Conservation (phyloP, 2,329 filamentous ascomycete species). For the Colletotrichum sp. region DNA sequence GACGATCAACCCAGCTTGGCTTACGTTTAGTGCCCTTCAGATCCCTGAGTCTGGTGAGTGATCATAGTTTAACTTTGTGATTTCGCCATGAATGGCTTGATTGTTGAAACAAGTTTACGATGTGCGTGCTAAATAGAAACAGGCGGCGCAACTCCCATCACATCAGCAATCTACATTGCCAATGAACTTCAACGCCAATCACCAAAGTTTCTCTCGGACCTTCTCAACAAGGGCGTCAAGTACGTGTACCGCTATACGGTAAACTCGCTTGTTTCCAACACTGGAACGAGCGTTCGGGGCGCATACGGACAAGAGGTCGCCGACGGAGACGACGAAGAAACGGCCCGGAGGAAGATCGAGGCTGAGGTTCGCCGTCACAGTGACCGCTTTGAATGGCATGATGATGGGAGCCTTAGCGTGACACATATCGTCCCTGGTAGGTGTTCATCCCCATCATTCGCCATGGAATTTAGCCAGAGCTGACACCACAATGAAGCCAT, state of each 20-base stretch:
- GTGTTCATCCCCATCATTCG: background rate
- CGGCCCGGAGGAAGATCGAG: conserved; percentile 31
- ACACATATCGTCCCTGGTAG: conserved; percentile 35
- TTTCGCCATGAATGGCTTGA: no score
- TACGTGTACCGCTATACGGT: conserved; percentile 35
- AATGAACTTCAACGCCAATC: conserved; percentile 27
- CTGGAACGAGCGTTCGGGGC: conserved; percentile 33
- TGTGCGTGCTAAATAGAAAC: background rate
- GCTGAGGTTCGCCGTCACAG: conserved; percentile 37
- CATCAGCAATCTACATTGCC: conserved; percentile 32
- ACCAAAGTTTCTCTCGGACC: conserved; percentile 32
- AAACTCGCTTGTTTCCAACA: conserved; percentile 32
- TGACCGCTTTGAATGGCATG: conserved; percentile 35
- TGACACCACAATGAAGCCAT: conserved; percentile 24
- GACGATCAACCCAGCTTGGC: conserved; percentile 39
- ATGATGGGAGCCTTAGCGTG: conserved; percentile 37
- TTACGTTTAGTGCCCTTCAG: conserved; percentile 33
- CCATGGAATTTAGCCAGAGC: background rate
- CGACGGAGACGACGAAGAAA: conserved; percentile 26
- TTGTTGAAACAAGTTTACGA: background rate
- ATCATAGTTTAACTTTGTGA: background rate
- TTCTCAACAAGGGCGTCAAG: conserved; percentile 31
- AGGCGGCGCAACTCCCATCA: conserved; percentile 41
- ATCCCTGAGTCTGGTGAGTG: conserved; percentile 31
- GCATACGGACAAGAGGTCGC: conserved; percentile 35